phyloP scores from a whole-genome alignment of 352 stramenopile species.

The Sclerospora graminicola region DNA sequence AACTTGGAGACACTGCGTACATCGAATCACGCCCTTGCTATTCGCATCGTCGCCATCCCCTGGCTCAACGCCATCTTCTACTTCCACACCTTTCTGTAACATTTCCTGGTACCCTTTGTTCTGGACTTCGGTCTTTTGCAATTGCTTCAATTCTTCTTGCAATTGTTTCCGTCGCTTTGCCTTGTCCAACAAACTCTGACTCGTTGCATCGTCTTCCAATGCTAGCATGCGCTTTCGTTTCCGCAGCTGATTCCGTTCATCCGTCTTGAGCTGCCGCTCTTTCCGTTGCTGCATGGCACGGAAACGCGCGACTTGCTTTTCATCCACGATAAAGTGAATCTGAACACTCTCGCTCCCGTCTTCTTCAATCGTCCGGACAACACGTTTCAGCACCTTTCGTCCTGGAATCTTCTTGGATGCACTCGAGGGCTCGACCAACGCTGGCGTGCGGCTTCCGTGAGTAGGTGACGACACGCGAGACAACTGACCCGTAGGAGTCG shows the following conservation, averaged over 20 bases:
- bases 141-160: slow-evolving; percentile 78
- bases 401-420: slow-evolving; percentile 27
- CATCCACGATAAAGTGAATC: slow-evolving; percentile 76
- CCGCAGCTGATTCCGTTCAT: slow-evolving; percentile 62
- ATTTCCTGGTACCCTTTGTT: slow-evolving; percentile 81
- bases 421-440: slow-evolving; percentile 21
- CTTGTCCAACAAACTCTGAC: slow-evolving; percentile 51
- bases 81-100: slow-evolving; percentile 68
- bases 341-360: slow-evolving; percentile 66
- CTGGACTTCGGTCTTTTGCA: slow-evolving; percentile 70
- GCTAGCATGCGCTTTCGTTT: slow-evolving; percentile 74
- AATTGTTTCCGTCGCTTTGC: slow-evolving; percentile 76
- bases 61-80: slow-evolving; percentile 10
- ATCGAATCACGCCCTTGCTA: slow-evolving; percentile 64
- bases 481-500: slow-evolving; percentile 52
- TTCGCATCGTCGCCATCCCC: slow-evolving; percentile 15
- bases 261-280: slow-evolving; percentile 54
- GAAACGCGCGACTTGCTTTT: slow-evolving; percentile 56
- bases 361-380: slow-evolving; percentile 67
- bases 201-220: slow-evolving; percentile 44
- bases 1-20: slow-evolving; percentile 66
- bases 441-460: slow-evolving; percentile 27
- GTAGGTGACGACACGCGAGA: slow-evolving; percentile 61
- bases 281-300: slow-evolving; percentile 69
- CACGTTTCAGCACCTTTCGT: slow-evolving; percentile 65